Base-by-base conservation (phyloP, 306 rosid genomes). In the Pyrus communis region DNA sequence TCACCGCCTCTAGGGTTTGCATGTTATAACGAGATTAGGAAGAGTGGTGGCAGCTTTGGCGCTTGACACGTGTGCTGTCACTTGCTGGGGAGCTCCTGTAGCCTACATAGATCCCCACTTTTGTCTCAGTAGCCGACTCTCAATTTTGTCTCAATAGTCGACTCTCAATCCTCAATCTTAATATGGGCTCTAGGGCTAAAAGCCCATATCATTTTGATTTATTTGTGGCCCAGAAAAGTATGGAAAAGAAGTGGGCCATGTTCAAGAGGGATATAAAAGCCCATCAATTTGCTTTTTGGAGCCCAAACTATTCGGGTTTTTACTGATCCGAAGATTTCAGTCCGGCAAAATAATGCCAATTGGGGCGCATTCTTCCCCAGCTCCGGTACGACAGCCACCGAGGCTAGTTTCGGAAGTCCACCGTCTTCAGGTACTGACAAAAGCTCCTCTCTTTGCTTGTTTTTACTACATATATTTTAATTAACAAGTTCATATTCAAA, bases 1-100 rank as follows among this genome's bases (percentile, higher is more conserved):
- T 42, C 69, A 61, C 60, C 38, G 51, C 23, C 54, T 23, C 40
- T 11, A 55, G 45, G 35, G 70, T 23, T 46, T 62, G 54, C 79
- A 33, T 55, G 30, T 69, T 76, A 82, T 79, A 71, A 78, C 51
- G 74, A 3, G 65, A 22, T 49, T 25, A 42, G 43, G 63, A 30
- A 18, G 45, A 38, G 70, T 1, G 69, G 70, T 38, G 83, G 81
- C 75, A 52, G 66, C 40, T 15, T 14, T 12, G 11, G 1, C 2
- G 1, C 11, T 13, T 28, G 85, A 75, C 88, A 80, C 86, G 82
- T 76, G 74, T 45, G 2, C 5, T 5, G 12, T 12, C 15, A 67
- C 21, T 35, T 40, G 19, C 46, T 46, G 51, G 67, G 61, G 25
- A 9, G 59, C 2, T 18, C 84, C 52, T 71, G 67, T 45, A 22